Evolutionary conservation across 331 rosid genomes (phyloP).

Genomic region (Dryas integrifolia): DNA sequence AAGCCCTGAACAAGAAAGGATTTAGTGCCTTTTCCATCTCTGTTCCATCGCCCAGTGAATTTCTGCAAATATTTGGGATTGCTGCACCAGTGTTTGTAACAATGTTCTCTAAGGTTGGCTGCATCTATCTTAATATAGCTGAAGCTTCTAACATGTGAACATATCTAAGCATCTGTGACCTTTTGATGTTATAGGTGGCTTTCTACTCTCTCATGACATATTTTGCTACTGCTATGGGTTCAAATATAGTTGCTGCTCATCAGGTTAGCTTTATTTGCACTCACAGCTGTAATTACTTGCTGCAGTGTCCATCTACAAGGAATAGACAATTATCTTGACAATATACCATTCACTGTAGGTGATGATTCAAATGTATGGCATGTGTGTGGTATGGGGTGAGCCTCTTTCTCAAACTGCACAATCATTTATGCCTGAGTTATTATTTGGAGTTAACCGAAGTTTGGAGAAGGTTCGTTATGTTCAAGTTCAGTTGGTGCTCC

Average conservation of each 20-base stretch:
- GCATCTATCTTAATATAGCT: not conserved
- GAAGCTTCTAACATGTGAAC: not conserved
- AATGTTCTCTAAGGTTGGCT: conserved; percentile 72
- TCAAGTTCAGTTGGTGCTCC: not conserved
- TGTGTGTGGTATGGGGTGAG: conserved; percentile 82
- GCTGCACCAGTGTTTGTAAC: conserved; percentile 82
- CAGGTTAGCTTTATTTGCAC: conserved; percentile 45
- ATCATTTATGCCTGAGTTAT: conserved; percentile 71
- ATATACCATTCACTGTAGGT: conserved; percentile 45
- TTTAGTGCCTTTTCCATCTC: conserved; percentile 60
- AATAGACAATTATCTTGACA: not conserved
- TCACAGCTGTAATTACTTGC: not conserved
- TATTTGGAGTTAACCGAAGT: conserved; percentile 53
- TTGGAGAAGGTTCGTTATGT: conserved; percentile 56
- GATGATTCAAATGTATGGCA: conserved; percentile 62
- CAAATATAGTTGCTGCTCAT: conserved; percentile 77
- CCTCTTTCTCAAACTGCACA: conserved; percentile 87
- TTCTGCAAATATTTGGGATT: conserved; percentile 49
- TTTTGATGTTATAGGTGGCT: conserved; percentile 56
- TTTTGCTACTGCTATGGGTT: conserved; percentile 83
- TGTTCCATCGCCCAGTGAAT: conserved; percentile 63
- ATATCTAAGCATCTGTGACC: not conserved
- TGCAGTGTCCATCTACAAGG: not conserved
- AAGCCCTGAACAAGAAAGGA: conserved; percentile 63
- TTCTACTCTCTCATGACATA: conserved; percentile 70